Evolutionary conservation across 768 basidiomycete genomes (phyloP), one percentile per base, ranked within the genome.

Genomic region (Rubroboletus pulcherrimus): DNA sequence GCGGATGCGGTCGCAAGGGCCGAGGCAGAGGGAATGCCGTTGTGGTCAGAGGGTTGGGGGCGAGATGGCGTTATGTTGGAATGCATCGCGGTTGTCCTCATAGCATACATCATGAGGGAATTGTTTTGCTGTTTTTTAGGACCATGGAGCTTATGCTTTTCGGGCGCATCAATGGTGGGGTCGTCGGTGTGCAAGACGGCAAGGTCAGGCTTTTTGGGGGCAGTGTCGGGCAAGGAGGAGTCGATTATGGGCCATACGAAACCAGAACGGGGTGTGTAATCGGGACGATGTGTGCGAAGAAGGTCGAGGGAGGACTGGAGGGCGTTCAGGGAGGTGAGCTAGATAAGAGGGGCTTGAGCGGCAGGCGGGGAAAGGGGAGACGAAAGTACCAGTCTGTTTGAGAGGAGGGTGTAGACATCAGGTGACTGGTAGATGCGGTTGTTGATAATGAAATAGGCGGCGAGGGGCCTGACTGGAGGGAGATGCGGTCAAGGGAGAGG

Each of bases 391-490:
- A 95, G 73, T 61, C 93, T 85, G 63, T 91, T 91, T 48, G 91
- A 91, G 40, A 95, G 74, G 2, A 95, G 78, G 10, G 85, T 85
- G 66, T 94, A 93, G 34, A 94, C 75, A 61, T 91, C 87, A 10
- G 93, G 93, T 0, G 90, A 84, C 67, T 91, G 90, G 67, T 94
- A 94, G 59, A 94, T 91, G 58, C 89, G 84, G 66, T 89, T 89
- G 73, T 93, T 87, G 75, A 92, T 81, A 65, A 95, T 84, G 66
- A 93, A 95, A 71, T 93, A 95, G 9, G 85, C 87, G 17, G 87
- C 88, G 56, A 93, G 72, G 4, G 91, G 86, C 56, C 79, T 80
- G 45, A 87, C 93, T 93, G 67, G 44, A 47, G 40, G 30, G 40
- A 49, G 38, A 47, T 53, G 60, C 1, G 10, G 35, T 26, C 10